Conservation (phyloP, 108 stramenopile genomes). For the Stephanodiscus minutulus region DNA sequence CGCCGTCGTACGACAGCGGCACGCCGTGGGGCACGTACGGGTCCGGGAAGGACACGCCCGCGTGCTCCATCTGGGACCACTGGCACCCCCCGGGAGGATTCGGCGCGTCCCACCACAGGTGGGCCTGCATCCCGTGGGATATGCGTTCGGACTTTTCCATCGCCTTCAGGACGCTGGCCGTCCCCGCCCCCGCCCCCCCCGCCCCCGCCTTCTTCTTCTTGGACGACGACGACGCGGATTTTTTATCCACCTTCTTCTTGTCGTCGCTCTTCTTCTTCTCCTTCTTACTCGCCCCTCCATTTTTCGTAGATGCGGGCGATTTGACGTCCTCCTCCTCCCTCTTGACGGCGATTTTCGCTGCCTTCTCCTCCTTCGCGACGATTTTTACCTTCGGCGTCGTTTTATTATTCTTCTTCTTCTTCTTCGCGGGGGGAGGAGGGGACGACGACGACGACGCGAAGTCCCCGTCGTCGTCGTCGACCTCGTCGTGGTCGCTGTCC, state of each 20-base stretch:
- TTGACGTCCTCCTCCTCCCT: conserved; percentile 8
- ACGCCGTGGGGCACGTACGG: conserved; percentile 93
- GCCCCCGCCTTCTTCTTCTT: conserved; percentile 29
- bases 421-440: conserved; percentile 9
- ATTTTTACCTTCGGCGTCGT: background rate
- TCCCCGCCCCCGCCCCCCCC: too few species aligned
- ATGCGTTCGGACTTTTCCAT: conserved; percentile 79
- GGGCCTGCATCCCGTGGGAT: conserved; percentile 89
- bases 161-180: too few species aligned
- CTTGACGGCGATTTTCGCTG: background rate
- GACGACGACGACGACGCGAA: conserved; percentile 8
- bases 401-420: conserved; percentile 36
- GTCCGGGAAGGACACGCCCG: conserved; percentile 95
- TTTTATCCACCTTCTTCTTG: conserved; percentile 9
- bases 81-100: conserved; percentile 87
- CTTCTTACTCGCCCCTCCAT: conserved; percentile 7
- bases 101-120: conserved; percentile 88
- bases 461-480: conserved; percentile 22
- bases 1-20: conserved; percentile 93
- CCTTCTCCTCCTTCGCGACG: conserved; percentile 18
- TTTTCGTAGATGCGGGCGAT: conserved; percentile 10
- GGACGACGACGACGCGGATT: conserved; percentile 3
- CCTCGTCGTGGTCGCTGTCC: conserved; percentile 7
- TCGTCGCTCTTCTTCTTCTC: conserved; percentile 11
- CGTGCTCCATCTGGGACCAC: conserved; percentile 96